phyloP scores from a whole-genome alignment of 495 filamentous ascomycete genomes.

The Collariella sp. region DNA sequence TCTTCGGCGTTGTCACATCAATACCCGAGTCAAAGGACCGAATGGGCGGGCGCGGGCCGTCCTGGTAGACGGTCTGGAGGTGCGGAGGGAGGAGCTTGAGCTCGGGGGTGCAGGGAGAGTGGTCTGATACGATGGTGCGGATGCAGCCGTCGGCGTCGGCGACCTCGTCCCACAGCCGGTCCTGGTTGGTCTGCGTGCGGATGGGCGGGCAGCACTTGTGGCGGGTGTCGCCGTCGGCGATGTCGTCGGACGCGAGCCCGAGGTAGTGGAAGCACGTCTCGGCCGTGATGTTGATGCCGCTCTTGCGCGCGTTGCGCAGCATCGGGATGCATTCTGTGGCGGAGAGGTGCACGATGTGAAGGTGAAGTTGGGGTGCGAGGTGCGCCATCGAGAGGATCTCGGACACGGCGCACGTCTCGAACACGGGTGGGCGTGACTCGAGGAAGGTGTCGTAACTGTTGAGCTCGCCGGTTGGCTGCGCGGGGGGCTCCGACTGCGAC shows the following conservation, averaged over 20 bases:
- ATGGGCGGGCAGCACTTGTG: constrained; percentile 99
- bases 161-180: constrained; percentile 81
- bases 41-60: constrained; percentile 26
- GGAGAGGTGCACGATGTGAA: constrained; percentile 94
- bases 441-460: constrained; percentile 85
- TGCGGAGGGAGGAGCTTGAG: constrained; percentile 77
- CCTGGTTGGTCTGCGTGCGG: constrained; percentile 72
- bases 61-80: constrained; percentile 32
- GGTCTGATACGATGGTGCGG: constrained; percentile 90
- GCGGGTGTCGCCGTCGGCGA: constrained; percentile 81
- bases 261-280: constrained; percentile 99
- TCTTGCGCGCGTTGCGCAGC: constrained; percentile 67
- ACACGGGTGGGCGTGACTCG: constrained; percentile 77
- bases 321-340: constrained; percentile 88
- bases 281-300: constrained; percentile 82
- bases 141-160: constrained; percentile 66
- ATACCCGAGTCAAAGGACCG: constrained; percentile 40
- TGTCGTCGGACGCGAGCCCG: constrained; percentile 76
- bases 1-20: constrained; percentile 33
- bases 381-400: constrained; percentile 75
- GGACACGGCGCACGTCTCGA: constrained; percentile 86
- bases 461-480: constrained; percentile 65
- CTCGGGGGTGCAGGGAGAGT: constrained; percentile 91
- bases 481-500: constrained; percentile 61
- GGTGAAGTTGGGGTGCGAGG: constrained; percentile 69